Percentiles rank a stretch among this genome's conserved stretches.
Conservation (phyloP, 2,329 filamentous ascomycete species). For the Colletotrichum caudatum region DNA sequence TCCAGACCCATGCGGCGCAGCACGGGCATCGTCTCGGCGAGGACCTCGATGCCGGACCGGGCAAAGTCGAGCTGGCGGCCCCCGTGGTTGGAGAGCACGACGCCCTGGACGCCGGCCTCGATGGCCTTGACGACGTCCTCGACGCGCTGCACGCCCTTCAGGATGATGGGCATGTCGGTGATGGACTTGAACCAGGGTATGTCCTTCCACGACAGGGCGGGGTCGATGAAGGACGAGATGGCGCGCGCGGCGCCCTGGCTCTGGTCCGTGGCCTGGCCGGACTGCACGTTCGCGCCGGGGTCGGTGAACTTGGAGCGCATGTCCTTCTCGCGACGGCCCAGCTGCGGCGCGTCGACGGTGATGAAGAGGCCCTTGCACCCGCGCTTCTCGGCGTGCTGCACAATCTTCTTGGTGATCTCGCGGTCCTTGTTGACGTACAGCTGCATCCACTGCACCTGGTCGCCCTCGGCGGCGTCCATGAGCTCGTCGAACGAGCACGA, state of each 20-base stretch:
- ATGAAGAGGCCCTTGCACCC: slow-evolving; percentile 98
- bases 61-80: slow-evolving; percentile 94
- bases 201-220: slow-evolving; percentile 91
- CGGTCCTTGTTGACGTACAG: slow-evolving; percentile 98
- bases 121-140: slow-evolving; percentile 93
- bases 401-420: slow-evolving; percentile 87
- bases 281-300: slow-evolving; percentile 84
- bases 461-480: slow-evolving; percentile 81
- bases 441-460: slow-evolving; percentile 96
- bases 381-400: slow-evolving; percentile 89
- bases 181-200: slow-evolving; percentile 92
- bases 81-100: slow-evolving; percentile 96
- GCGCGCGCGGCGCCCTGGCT: slow-evolving; percentile 93
- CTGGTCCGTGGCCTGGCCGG: slow-evolving; percentile 80
- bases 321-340: slow-evolving; percentile 95
- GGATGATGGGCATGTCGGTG: slow-evolving; percentile 93
- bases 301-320: slow-evolving; percentile 95
- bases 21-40: slow-evolving; percentile 93
- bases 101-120: slow-evolving; percentile 84
- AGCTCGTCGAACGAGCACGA: slow-evolving; percentile 99
- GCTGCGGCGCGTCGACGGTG: slow-evolving; percentile 96
- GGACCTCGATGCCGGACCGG: slow-evolving; percentile 87
- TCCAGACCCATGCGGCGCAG: slow-evolving; percentile 80
- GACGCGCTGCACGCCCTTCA: slow-evolving; percentile 96
- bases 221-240: slow-evolving; percentile 97